Conservation (phyloP, 495 filamentous ascomycete genomes). For the Aspergillus campestris region DNA sequence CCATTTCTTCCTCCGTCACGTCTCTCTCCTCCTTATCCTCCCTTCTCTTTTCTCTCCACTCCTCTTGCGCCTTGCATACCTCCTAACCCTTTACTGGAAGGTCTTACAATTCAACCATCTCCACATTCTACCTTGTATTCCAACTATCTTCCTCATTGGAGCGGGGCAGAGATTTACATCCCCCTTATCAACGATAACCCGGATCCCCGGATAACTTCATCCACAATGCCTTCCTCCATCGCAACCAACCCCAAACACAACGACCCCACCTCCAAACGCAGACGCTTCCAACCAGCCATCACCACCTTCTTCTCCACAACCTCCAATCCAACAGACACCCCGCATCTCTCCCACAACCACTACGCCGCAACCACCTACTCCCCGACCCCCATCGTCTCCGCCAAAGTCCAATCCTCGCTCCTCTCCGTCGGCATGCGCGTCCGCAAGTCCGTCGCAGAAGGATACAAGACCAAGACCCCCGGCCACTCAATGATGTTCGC, state of each 20-base stretch:
- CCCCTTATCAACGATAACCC: constrained; percentile 6
- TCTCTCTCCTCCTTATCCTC: background rate
- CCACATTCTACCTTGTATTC: background rate
- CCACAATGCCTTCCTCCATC: constrained; percentile 3
- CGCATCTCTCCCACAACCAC: constrained; percentile 29
- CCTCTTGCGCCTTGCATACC: background rate
- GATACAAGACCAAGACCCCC: constrained; percentile 63
- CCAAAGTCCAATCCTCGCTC: constrained; percentile 63
- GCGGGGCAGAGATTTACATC: background rate
- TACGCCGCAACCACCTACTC: constrained; percentile 36
- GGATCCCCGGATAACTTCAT: too few relatives aligned
- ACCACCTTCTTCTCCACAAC: constrained; percentile 32
- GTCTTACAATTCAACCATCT: background rate
- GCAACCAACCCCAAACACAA: constrained; percentile 4
- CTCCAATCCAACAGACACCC: constrained; percentile 8
- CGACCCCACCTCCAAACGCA: constrained; percentile 29
- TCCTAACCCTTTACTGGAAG: background rate
- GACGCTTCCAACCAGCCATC: constrained; percentile 41
- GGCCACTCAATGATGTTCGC: constrained; percentile 18
- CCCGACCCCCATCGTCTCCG: constrained; percentile 44
- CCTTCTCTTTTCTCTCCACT: background rate
- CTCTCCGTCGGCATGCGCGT: constrained; percentile 87
- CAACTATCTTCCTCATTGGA: too few relatives aligned
- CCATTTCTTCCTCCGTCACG: constrained; percentile 9
- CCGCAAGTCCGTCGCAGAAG: constrained; percentile 83